phyloP scores from a whole-genome alignment of 768 basidiomycete genomes.

The Pisolithus microcarpus region DNA sequence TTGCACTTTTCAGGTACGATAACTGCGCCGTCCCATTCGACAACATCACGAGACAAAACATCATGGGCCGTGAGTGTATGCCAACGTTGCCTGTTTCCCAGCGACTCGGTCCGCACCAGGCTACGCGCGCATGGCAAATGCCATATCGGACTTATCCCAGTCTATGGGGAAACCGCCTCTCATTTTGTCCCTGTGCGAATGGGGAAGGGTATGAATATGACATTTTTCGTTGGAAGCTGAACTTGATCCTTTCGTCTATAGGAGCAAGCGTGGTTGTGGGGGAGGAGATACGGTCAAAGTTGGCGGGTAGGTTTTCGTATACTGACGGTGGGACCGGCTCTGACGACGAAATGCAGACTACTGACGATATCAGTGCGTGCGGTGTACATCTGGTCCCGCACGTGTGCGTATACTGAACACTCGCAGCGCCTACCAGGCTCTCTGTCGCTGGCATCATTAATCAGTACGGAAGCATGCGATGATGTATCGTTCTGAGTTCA shows the following conservation, averaged over 20 bases:
- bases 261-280: slow-evolving; percentile 63
- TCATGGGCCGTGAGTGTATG: slow-evolving; percentile 43
- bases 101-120: slow-evolving; percentile 29
- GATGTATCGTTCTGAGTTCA: not conserved
- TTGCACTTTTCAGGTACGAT: slow-evolving; percentile 39
- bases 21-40: slow-evolving; percentile 60
- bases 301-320: slow-evolving; percentile 45
- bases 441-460: slow-evolving; percentile 49
- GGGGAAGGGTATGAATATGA: slow-evolving; percentile 48
- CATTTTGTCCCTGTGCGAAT: slow-evolving; percentile 61
- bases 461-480: slow-evolving; percentile 28
- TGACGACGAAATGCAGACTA: slow-evolving; percentile 31
- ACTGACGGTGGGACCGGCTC: not conserved
- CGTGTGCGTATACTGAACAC: not conserved
- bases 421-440: slow-evolving; percentile 40
- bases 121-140: slow-evolving; percentile 53
- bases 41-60: slow-evolving; percentile 46
- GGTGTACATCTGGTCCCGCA: too few species aligned
- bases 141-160: slow-evolving; percentile 44
- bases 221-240: not conserved
- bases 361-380: slow-evolving; percentile 39
- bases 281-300: slow-evolving; percentile 49
- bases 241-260: slow-evolving; percentile 17
- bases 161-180: slow-evolving; percentile 46
- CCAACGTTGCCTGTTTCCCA: not conserved